A percentile compares a stretch with the other conserved stretches of the same genome.
phyloP scores from a whole-genome alignment of 371 early-diverging fungal genomes.

The Amoeboradix gromovi region DNA sequence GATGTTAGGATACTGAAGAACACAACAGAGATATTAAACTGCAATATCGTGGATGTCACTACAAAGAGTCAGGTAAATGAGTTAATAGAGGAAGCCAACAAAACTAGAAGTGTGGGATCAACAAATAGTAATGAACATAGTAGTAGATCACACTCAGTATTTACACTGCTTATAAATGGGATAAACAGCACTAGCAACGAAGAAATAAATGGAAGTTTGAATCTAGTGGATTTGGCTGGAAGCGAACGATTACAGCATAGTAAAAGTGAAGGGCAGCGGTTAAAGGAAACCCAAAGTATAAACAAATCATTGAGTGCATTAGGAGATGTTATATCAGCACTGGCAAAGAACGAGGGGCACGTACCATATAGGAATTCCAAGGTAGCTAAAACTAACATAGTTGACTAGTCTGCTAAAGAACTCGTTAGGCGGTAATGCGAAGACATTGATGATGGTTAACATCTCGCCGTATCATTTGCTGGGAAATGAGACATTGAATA shows the following conservation, averaged over 20 bases:
- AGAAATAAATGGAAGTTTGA: slow-evolving; percentile 12
- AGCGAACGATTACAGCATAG: slow-evolving; percentile 49
- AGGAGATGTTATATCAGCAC: slow-evolving; percentile 58
- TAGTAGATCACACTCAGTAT: slow-evolving; percentile 12
- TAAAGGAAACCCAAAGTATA: slow-evolving; percentile 74
- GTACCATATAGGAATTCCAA: slow-evolving; percentile 89
- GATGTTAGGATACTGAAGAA: slow-evolving; percentile 31
- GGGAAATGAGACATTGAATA: slow-evolving; percentile 26
- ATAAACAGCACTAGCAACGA: slow-evolving; percentile 3
- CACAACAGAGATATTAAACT: background rate
- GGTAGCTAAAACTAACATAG: too few species aligned
- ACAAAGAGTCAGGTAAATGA: slow-evolving; percentile 1
- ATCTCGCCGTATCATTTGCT: slow-evolving; percentile 21
- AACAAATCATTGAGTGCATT: slow-evolving; percentile 64
- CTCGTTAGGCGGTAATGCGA: slow-evolving; percentile 86
- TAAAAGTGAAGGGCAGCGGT: slow-evolving; percentile 30
- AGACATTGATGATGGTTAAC: slow-evolving; percentile 67
- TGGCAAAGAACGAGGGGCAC: slow-evolving; percentile 21
- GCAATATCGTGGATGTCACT: background rate
- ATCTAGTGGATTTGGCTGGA: slow-evolving; percentile 77
- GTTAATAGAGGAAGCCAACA: slow-evolving; percentile 3
- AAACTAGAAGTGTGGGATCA: slow-evolving; percentile 7
- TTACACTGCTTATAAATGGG: slow-evolving; percentile 6
- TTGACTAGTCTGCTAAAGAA: slow-evolving; percentile 93
- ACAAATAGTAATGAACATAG: slow-evolving; percentile 13